Base-by-base conservation (phyloP, 805 yeast species). In the Metschnikowia koreensis region DNA sequence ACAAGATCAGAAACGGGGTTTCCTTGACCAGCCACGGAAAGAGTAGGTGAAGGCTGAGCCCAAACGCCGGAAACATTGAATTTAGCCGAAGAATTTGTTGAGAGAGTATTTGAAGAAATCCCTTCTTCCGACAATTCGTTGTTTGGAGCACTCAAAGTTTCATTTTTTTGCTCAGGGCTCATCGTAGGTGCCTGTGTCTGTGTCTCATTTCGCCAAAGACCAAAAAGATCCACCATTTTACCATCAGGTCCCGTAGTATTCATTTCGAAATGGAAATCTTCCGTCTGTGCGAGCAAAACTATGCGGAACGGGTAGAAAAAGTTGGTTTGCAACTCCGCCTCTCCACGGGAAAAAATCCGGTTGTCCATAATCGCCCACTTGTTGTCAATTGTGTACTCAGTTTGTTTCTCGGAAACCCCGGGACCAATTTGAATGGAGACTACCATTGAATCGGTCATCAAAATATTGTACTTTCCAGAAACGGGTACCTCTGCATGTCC, bases 361-460 rank as follows among this genome's bases (percentile, higher is more conserved):
- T 39, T 34, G 27, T 49, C 52, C 41, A 49, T 15, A 28, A 39
- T 8, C n/a, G n/a, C 33, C 52, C 52, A 49, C 33, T 34, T 12
- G 6, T 16, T 29, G 27, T 49, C 46, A 7, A 49, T 26, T 6
- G 41, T 41, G 27, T 44, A 44, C 27, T 16, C 15, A 1, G 13
- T 17, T 12, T 26, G 26, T 16, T 40, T 44, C 17, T 12, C 6
- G 8, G 27, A 28, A 6, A 28, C 17, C 3, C 48, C 52, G 11
- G 52, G 48, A 7, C 52, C 52, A 11, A 49, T 36, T n/a, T 49
- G 52, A 15, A 44, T 12, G 1, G 38, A 44, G 7, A 46, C 33
- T 11, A 11, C 8, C n/a, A 28, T 7, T 6, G 27, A 9, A 6
- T 16, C 33, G 3, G 45, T 9, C 15, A 49, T 22, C 6, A 15